Conservation (phyloP, 2,329 filamentous ascomycete species). For the Zasmidium angulare region DNA sequence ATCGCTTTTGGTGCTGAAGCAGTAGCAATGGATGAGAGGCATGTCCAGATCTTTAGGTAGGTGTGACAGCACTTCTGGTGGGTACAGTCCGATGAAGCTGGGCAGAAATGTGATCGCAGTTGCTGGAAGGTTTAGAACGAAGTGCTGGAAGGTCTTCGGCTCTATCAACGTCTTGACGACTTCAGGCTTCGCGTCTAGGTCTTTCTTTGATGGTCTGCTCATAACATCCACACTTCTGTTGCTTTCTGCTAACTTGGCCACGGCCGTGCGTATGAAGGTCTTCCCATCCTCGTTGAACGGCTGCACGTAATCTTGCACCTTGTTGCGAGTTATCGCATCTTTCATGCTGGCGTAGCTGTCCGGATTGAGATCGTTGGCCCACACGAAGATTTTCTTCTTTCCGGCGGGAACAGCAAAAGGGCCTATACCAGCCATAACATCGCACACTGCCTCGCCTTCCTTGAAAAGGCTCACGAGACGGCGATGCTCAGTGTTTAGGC, state of each 20-base stretch:
- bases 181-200: constrained; percentile 27
- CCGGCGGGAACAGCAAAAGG: constrained; percentile 92
- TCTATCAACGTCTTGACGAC: constrained; percentile 47
- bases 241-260: constrained; percentile 55
- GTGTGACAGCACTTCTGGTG: constrained; percentile 30
- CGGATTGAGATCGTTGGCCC: constrained; percentile 96
- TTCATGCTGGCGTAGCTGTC: constrained; percentile 74
- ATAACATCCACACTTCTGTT: constrained; percentile 52
- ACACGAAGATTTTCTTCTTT: constrained; percentile 86
- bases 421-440: constrained; percentile 96
- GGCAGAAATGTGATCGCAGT: constrained; percentile 81
- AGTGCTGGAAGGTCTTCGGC: constrained; percentile 82
- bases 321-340: constrained; percentile 73
- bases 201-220: constrained; percentile 35
- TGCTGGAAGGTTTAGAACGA: constrained; percentile 96
- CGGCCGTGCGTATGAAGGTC: constrained; percentile 72
- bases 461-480: constrained; percentile 74
- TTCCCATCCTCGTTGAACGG: constrained; percentile 81
- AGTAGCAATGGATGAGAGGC: constrained; percentile 90
- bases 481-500: constrained; percentile 85
- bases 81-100: constrained; percentile 76
- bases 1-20: constrained; percentile 81
- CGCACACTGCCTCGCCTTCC: constrained; percentile 84
- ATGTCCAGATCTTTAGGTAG: constrained; percentile 46
- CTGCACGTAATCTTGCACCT: constrained; percentile 70